Evolutionary conservation across 768 basidiomycete genomes (phyloP), one percentile per base, ranked within the genome.

Genomic region (Tephrocybe rancida): DNA sequence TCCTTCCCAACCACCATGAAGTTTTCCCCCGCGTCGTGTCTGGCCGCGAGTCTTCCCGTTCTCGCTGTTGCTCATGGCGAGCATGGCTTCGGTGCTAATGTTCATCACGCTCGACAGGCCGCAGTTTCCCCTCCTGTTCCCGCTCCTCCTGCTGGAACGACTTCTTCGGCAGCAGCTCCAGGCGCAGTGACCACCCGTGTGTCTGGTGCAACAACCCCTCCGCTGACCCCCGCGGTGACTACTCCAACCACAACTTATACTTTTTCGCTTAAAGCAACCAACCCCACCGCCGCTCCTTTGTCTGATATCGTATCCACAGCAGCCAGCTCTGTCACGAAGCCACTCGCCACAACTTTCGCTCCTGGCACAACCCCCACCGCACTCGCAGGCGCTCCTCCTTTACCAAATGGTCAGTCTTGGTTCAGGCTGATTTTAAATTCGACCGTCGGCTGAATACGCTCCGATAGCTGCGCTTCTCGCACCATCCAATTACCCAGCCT

Each of bases 231-330:
- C 24, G 48, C 65, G 34, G 51, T 63, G 27, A 50, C 70, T 10
- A 57, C 58, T 19, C 62, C 69, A n/a, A 58, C 71, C 2, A 69
- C 74, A 0, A 67, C 70, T 10, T 71, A 72, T 48, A 67, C 79
- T 5, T 73, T 84, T 65, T 69, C 78, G 16, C 68, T 85, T 18
- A 56, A 65, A 8, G 67, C 81, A 2, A 76, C 77, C 6, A 85
- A 86, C 64, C 83, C 85, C 0, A 86, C 84, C 26, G 86, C 86
- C 38, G 68, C 83, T 43, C 84, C 86, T 13, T 67, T 87, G 43
- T 65, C 79, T 1, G 66, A 64, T 8, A 84, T 87, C 54, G 69
- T 74, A 22, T 73, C 76, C 2, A 70, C 64, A 45, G 76, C 77
- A 9, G 34, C 76, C 24, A 72, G 72, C 39, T 72, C 73, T 19